Percentiles rank a stretch among this genome's conserved stretches.
Evolutionary conservation across 192 early-diverging fungal genomes (phyloP).

Genomic region (Geranomyces michiganensis): DNA sequence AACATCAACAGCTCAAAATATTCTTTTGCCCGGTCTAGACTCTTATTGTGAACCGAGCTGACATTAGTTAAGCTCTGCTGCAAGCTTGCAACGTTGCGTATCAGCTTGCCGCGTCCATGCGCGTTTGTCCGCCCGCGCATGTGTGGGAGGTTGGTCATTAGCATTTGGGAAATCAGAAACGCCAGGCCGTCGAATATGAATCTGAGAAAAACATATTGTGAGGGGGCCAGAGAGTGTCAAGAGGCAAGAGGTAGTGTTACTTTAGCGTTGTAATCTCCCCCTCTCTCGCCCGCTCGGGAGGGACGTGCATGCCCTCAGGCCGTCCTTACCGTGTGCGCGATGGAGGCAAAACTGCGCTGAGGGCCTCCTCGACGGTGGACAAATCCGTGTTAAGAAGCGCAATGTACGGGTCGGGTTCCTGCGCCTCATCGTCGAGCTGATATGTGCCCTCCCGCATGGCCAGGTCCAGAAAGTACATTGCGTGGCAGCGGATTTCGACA

Average conservation of each 20-base stretch:
- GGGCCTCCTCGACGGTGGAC: slow-evolving; percentile 72
- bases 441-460: slow-evolving; percentile 91
- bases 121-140: slow-evolving; percentile 64
- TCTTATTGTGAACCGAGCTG: slow-evolving; percentile 61
- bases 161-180: slow-evolving; percentile 68
- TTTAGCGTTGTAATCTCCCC: no score
- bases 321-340: slow-evolving; percentile 64
- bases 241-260: no score
- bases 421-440: slow-evolving; percentile 70
- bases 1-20: slow-evolving; percentile 78
- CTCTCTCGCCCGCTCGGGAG: no score
- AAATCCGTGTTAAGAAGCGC: slow-evolving; percentile 79
- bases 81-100: slow-evolving; percentile 80
- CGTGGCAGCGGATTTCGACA: slow-evolving; percentile 82
- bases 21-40: slow-evolving; percentile 66
- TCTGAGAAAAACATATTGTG: slow-evolving; percentile 38
- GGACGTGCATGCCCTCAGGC: background rate
- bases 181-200: slow-evolving; percentile 86
- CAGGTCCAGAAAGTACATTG: slow-evolving; percentile 86
- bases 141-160: slow-evolving; percentile 69
- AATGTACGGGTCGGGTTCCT: slow-evolving; percentile 89
- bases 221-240: no score
- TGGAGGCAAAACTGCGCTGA: slow-evolving; percentile 62
- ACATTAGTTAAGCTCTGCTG: slow-evolving; percentile 90
- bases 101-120: slow-evolving; percentile 75